Base-by-base conservation (phyloP, 208 protist genomes). In the Leishmania lainsoni region DNA sequence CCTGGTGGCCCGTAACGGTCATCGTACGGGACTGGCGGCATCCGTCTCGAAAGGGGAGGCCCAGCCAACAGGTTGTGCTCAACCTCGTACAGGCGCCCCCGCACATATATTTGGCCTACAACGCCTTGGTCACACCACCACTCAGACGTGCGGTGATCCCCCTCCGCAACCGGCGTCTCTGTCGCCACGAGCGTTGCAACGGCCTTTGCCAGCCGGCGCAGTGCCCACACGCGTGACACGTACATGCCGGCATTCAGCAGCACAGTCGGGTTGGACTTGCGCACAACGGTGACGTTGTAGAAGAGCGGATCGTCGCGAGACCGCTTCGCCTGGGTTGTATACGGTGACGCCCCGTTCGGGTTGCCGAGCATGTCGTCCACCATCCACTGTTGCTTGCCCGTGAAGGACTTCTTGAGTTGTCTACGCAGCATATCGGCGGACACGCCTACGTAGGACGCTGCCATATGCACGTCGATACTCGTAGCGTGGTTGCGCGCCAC, bases 151-250 rank as follows among this genome's bases (percentile, higher is more conserved):
- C 77, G n/a, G 69, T 76, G 63, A 48, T 75, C 71, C 22, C 76
- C 71, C 59, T 81, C 79, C 16, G 74, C 32, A 0, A 87, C 76
- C 3, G 84, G 80, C 39, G 39, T 73, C 42, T 87, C 81, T 32
- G 45, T 54, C 56, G n/a, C 71, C 45, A 65, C 5, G 81, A 81
- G 85, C 39, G 45, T 35, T 45, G 69, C 71, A 16, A 87, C 35
- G 1, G 78, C 42, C n/a, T 61, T 39, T 26, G 74, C 78, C 52
- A 88, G 65, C 48, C 63, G 39, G 66, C 80, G 75, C 58, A 86
- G 80, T 35, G 75, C 85, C 85, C 85, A 88, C 75, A 88, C 85
- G 9, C 85, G 85, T 45, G 85, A 78, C 16, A 88, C 70, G 56
- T 86, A 66, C 75, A 84, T 76, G 56, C 85, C 85, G 42, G 78